Conservation (phyloP, 192 early-diverging fungal species). For the Mortierella claussenii region DNA sequence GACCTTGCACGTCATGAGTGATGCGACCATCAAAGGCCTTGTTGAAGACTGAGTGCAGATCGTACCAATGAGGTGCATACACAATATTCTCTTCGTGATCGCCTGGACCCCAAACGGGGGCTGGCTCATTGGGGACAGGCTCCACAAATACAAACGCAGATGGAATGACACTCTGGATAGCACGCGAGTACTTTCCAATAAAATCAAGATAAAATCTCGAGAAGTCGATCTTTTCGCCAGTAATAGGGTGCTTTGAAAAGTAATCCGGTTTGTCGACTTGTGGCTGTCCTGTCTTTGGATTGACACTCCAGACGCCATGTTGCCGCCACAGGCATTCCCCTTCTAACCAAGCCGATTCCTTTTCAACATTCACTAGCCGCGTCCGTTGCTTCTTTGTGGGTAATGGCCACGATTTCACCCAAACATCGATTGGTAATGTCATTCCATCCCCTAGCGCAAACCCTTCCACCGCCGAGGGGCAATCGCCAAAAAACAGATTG, state of each 20-base stretch:
- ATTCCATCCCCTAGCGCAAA: slow-evolving; percentile 81
- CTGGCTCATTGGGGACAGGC: slow-evolving; percentile 80
- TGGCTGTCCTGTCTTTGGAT: slow-evolving; percentile 61
- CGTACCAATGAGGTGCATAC: slow-evolving; percentile 92
- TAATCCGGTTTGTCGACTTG: slow-evolving; percentile 67
- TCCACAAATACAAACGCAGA: slow-evolving; percentile 77
- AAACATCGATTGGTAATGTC: slow-evolving; percentile 75
- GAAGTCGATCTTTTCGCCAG: slow-evolving; percentile 67
- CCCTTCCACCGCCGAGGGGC: slow-evolving; percentile 75
- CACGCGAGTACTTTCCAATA: slow-evolving; percentile 68
- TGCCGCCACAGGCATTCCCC: slow-evolving; percentile 79
- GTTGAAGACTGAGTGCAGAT: slow-evolving; percentile 78
- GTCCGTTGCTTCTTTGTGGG: slow-evolving; percentile 68
- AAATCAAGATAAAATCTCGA: slow-evolving; percentile 77
- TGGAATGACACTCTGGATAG: slow-evolving; percentile 67
- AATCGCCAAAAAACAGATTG: slow-evolving; percentile 76
- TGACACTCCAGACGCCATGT: slow-evolving; percentile 80
- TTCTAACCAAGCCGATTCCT: slow-evolving; percentile 69
- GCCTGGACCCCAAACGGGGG: slow-evolving; percentile 57
- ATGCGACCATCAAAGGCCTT: slow-evolving; percentile 75
- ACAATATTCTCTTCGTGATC: slow-evolving; percentile 70
- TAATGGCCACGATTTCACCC: slow-evolving; percentile 79
- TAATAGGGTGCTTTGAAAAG: slow-evolving; percentile 71
- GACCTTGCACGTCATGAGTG: slow-evolving; percentile 84
- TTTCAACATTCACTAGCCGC: slow-evolving; percentile 64